A percentile compares a stretch with the other conserved stretches of the same genome.
These are phyloP conservation scores for Hygrophila difformis DNA, from an alignment of 257 asterid species.

Conservation along the genomic window DNA sequence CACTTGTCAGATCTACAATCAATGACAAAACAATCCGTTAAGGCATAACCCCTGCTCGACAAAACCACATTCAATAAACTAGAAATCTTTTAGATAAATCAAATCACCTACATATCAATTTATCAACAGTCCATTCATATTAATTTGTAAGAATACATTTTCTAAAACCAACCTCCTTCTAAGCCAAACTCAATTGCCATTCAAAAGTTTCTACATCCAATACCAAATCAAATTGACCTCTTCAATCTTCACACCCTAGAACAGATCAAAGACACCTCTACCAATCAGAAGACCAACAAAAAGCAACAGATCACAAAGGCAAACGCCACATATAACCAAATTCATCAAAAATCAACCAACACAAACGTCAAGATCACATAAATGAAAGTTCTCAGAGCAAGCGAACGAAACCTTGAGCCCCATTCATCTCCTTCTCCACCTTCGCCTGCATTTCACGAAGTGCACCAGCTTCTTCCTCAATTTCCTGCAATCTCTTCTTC, in stretches of 20 bases:
- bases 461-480: slow-evolving; percentile 82
- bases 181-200: background rate
- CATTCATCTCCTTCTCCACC: slow-evolving; percentile 69
- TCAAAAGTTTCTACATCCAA: slow-evolving; percentile 2
- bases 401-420: slow-evolving; percentile 40
- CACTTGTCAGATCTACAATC: no score
- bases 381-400: background rate
- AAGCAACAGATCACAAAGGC: slow-evolving; percentile 3
- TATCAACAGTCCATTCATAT: background rate
- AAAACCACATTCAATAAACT: no score
- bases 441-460: slow-evolving; percentile 81
- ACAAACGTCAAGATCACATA: background rate
- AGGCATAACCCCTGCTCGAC: no score
- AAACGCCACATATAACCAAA: slow-evolving; percentile 1
- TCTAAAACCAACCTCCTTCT: background rate
- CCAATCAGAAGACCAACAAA: background rate
- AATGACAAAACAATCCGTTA: no score
- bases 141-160: no score
- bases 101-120: background rate
- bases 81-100: no score
- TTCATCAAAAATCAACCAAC: slow-evolving; percentile 9
- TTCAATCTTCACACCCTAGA: background rate
- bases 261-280: slow-evolving; percentile 2
- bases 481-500: slow-evolving; percentile 71
- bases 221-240: background rate